phyloP scores from a whole-genome alignment of 1,139 yeast species.

The Suhomyces yuchorum region DNA sequence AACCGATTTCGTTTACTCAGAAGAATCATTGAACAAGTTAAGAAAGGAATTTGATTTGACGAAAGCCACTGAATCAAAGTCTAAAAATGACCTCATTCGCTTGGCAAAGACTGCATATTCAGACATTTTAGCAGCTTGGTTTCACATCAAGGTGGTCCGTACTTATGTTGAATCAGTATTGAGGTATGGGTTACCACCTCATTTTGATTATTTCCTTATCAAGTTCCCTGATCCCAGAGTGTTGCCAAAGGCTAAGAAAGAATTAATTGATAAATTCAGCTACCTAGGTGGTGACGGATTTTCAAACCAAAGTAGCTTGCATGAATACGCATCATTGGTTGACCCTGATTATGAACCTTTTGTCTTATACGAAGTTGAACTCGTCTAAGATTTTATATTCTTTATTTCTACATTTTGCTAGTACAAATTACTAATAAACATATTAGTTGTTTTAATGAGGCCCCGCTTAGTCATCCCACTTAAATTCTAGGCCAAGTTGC shows the following conservation, averaged over 20 bases:
- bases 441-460: background rate
- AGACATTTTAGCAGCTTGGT: slow-evolving; percentile 83
- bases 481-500: background rate
- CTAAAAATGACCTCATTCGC: slow-evolving; percentile 78
- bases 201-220: slow-evolving; percentile 68
- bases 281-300: slow-evolving; percentile 91
- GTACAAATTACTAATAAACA: background rate
- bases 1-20: slow-evolving; percentile 81
- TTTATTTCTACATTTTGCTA: slow-evolving; percentile 11
- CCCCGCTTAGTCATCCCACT: background rate
- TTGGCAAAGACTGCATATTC: slow-evolving; percentile 85
- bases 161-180: slow-evolving; percentile 67
- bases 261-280: slow-evolving; percentile 73
- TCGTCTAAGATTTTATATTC: slow-evolving; percentile 26
- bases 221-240: slow-evolving; percentile 43
- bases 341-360: slow-evolving; percentile 96
- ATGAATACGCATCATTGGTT: slow-evolving; percentile 87
- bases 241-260: slow-evolving; percentile 62
- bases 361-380: slow-evolving; percentile 66
- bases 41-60: slow-evolving; percentile 80
- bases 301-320: slow-evolving; percentile 62
- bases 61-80: slow-evolving; percentile 67
- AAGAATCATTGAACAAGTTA: slow-evolving; percentile 68
- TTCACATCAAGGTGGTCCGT: slow-evolving; percentile 73
- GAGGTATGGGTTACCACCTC: slow-evolving; percentile 96